Conservation (phyloP, 2,329 filamentous ascomycete species). For the Sporothrix euskadiensis region DNA sequence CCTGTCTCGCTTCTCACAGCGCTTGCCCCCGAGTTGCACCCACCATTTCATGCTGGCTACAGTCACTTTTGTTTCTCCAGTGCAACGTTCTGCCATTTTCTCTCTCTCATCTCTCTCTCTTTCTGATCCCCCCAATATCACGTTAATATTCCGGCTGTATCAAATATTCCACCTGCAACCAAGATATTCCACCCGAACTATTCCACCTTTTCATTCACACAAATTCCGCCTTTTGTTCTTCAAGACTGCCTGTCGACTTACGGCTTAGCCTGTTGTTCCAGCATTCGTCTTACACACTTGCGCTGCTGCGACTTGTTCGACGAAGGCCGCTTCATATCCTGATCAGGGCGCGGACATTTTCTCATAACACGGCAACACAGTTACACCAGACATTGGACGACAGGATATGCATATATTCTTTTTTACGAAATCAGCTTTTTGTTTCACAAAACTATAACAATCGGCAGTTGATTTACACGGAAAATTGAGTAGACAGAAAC, state of each 20-base stretch:
- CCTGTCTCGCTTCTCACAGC: not conserved
- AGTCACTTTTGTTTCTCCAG: not conserved
- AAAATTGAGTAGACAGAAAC: not conserved
- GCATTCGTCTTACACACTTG: not conserved
- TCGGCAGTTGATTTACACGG: not conserved
- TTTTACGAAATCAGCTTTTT: not conserved
- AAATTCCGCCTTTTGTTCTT: slow-evolving; percentile 1
- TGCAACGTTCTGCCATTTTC: not conserved
- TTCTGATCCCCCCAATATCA: not conserved
- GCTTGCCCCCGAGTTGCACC: not conserved
- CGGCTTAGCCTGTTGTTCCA: not conserved
- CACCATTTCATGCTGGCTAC: not conserved
- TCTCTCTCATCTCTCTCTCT: not conserved
- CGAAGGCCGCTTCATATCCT: not conserved
- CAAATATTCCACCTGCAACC: slow-evolving; percentile 2
- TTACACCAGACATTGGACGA: not conserved
- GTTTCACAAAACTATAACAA: not conserved
- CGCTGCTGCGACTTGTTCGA: not conserved
- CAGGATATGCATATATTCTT: not conserved
- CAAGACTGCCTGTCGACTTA: not conserved
- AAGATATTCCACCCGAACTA: not conserved
- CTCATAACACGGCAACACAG: not conserved
- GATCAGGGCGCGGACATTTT: not conserved
- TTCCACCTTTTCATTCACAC: not conserved
- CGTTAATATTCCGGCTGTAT: slow-evolving; percentile 1